Percentiles rank a stretch among this genome's conserved stretches.
These are phyloP conservation scores for Fagopyrum tataricum DNA, from an alignment of 148 eudicot genomes.

Conservation along the genomic window DNA sequence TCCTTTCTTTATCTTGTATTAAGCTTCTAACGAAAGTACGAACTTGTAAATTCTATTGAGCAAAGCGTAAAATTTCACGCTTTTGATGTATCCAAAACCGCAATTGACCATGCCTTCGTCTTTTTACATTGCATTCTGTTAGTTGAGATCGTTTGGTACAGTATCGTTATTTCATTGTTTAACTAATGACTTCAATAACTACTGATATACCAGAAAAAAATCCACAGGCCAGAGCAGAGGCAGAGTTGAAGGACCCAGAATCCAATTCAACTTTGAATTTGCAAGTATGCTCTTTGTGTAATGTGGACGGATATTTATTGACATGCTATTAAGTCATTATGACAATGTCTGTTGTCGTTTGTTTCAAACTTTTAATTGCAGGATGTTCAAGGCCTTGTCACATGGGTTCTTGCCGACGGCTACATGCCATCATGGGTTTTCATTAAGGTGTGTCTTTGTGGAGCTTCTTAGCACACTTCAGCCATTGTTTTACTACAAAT, in stretches of 20 bases:
- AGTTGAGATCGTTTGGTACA: background rate
- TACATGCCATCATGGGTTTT: conserved; percentile 90
- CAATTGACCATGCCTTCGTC: background rate
- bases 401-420: conserved; percentile 95
- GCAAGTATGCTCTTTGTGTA: background rate
- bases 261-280: conserved; percentile 55
- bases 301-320: background rate
- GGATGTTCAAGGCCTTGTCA: conserved; percentile 92
- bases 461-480: background rate
- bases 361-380: conserved; percentile 18
- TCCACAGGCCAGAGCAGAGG: conserved; percentile 52
- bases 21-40: background rate
- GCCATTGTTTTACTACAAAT: background rate
- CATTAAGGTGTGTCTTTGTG: conserved; percentile 28
- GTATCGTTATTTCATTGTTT: background rate
- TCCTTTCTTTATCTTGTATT: background rate
- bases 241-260: conserved; percentile 54
- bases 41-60: background rate
- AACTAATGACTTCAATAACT: background rate
- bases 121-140: background rate
- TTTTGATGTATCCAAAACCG: background rate
- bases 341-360: background rate
- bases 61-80: background rate
- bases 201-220: background rate
- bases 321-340: background rate